A percentile compares a stretch with the other conserved stretches of the same genome.
These are phyloP conservation scores for Volvariella surrecta DNA, from an alignment of 1,284 basidiomycete genomes.

Conservation along the genomic window DNA sequence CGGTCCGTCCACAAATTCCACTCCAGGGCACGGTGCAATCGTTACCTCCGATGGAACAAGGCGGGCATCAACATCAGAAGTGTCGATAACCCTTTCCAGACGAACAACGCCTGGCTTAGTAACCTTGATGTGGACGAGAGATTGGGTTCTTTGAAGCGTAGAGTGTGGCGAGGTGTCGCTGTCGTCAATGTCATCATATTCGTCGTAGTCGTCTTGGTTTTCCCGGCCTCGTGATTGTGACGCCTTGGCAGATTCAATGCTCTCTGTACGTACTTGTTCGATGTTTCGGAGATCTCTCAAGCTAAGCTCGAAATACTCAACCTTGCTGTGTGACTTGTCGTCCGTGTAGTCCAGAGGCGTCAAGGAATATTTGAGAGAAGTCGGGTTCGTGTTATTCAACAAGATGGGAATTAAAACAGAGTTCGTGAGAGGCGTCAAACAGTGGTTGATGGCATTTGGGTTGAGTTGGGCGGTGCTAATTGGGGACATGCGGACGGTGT, in stretches of 20 bases:
- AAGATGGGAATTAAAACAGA: constrained; percentile 69
- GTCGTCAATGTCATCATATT: constrained; percentile 45
- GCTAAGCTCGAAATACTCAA: constrained; percentile 48
- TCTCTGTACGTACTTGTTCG: constrained; percentile 47
- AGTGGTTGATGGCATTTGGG: constrained; percentile 61
- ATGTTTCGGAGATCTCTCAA: constrained; percentile 61
- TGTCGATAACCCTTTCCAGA: constrained; percentile 67
- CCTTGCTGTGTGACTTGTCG: constrained; percentile 26
- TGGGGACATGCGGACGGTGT: constrained; percentile 85
- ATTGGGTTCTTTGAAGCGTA: constrained; percentile 61
- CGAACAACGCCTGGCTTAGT: constrained; percentile 64
- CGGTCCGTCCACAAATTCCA: constrained; percentile 49
- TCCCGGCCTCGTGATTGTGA: constrained; percentile 25
- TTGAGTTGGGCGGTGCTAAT: constrained; percentile 83
- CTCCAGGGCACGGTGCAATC: constrained; percentile 76
- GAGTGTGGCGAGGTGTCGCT: constrained; percentile 23
- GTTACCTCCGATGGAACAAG: constrained; percentile 61
- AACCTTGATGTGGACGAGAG: constrained; percentile 64
- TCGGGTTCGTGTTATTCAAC: constrained; percentile 86
- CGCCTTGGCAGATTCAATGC: constrained; percentile 37
- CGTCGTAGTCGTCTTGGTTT: constrained; percentile 47
- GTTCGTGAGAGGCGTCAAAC: constrained; percentile 49
- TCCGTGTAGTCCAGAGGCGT: constrained; percentile 56
- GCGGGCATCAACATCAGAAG: constrained; percentile 56
- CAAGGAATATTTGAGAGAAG: constrained; percentile 67